Conservation (phyloP, 345 rosid genomes). For the Moricandia moricandioides region DNA sequence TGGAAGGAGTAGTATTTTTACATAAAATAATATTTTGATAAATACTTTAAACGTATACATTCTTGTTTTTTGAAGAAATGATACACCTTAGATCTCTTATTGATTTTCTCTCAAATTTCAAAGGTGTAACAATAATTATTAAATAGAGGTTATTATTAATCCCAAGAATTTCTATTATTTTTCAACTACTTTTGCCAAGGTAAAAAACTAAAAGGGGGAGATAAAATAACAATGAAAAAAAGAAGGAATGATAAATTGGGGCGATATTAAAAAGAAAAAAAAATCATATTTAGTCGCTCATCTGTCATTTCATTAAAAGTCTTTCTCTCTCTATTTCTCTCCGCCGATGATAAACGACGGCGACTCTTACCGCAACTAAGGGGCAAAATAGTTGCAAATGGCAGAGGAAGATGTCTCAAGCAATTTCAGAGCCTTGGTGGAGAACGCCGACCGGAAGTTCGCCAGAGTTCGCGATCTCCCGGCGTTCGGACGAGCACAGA, state of each 20-base stretch:
- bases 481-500: conserved; percentile 51
- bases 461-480: conserved; percentile 84
- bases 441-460: conserved; percentile 92
- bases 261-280: neutral
- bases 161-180: conserved; percentile 7
- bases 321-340: conserved; percentile 3
- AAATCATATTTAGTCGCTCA: conserved; percentile 11
- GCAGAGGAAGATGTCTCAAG: conserved; percentile 47
- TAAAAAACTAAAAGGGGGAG: conserved; percentile 1
- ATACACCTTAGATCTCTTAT: neutral
- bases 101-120: neutral
- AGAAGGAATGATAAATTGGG: neutral
- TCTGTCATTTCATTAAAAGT: conserved; percentile 1
- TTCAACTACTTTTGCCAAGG: conserved; percentile 31
- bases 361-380: conserved; percentile 21
- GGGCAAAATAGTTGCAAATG: conserved; percentile 24
- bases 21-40: no score
- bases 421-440: conserved; percentile 71
- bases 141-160: neutral
- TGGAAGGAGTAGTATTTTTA: no score
- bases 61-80: no score
- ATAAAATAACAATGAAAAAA: neutral
- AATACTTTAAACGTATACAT: no score
- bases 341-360: conserved; percentile 36
- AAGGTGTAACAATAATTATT: neutral